These are phyloP conservation scores for Fusarium subglutinans DNA, from an alignment of 2,329 filamentous ascomycete genomes.

Conservation along the genomic window DNA sequence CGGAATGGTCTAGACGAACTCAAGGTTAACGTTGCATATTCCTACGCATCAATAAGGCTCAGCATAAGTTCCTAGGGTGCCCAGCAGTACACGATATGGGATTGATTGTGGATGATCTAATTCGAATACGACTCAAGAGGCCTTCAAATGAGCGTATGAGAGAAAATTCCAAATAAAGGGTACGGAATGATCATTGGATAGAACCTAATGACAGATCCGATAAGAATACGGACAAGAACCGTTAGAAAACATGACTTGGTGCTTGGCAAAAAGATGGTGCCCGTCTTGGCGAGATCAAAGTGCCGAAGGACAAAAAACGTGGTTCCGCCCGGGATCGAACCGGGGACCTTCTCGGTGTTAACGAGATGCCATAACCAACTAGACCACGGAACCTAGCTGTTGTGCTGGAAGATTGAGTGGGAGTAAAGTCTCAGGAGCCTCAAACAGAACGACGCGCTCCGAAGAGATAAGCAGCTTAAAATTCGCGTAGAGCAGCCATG, in stretches of 20 bases:
- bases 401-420: fast-evolving
- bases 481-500: no score
- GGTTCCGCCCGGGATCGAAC: slow-evolving; percentile 19
- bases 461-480: not conserved
- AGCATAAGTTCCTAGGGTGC: not conserved
- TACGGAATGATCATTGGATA: fast-evolving
- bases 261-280: not conserved
- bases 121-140: no score
- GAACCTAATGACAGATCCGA: not conserved
- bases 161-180: not conserved
- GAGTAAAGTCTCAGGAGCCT: not conserved
- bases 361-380: slow-evolving; percentile 23
- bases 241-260: not conserved
- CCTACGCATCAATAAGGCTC: not conserved
- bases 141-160: no score
- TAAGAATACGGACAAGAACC: not conserved
- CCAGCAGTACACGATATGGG: not conserved
- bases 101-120: no score
- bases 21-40: not conserved
- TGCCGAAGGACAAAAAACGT: not conserved
- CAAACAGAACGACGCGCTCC: fast-evolving
- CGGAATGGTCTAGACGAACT: not conserved
- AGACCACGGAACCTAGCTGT: slow-evolving; percentile 9
- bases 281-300: not conserved
- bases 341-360: slow-evolving; percentile 23